Percentiles rank a stretch among this genome's conserved stretches.
Evolutionary conservation across 2,329 filamentous ascomycete species (phyloP).

Genomic region (Epichloe glyceriae): DNA sequence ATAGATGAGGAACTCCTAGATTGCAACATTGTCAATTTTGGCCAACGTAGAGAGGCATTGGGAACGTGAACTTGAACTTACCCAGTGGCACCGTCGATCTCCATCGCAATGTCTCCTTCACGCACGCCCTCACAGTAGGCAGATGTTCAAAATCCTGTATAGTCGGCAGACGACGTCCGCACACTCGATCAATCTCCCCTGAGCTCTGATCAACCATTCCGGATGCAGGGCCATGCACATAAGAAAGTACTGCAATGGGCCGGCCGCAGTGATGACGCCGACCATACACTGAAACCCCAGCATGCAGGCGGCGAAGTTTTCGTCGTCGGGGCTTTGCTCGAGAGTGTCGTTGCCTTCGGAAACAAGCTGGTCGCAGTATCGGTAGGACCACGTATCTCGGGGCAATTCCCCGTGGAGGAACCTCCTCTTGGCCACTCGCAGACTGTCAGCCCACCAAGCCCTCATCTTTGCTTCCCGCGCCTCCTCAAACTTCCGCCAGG

Average conservation of each 20-base stretch:
- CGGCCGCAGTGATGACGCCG: slow-evolving; percentile 35
- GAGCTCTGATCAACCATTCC: slow-evolving; percentile 37
- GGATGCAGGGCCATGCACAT: slow-evolving; percentile 41
- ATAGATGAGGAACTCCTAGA: slow-evolving; percentile 34
- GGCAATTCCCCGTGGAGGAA: slow-evolving; percentile 28
- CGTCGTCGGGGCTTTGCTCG: slow-evolving; percentile 28
- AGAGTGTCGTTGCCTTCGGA: slow-evolving; percentile 26
- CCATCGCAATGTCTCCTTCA: slow-evolving; percentile 48
- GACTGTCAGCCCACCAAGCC: slow-evolving; percentile 32
- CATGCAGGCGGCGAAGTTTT: slow-evolving; percentile 36
- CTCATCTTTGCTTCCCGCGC: slow-evolving; percentile 29
- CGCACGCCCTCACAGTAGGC: slow-evolving; percentile 31
- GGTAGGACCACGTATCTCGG: slow-evolving; percentile 27
- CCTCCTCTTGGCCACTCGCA: slow-evolving; percentile 27
- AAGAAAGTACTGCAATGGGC: slow-evolving; percentile 36
- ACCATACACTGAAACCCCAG: slow-evolving; percentile 38
- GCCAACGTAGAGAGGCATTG: no score
- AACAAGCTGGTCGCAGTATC: slow-evolving; percentile 21
- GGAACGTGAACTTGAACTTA: not conserved
- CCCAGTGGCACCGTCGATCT: slow-evolving; percentile 38
- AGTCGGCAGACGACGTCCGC: not conserved
- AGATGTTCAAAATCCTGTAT: not conserved
- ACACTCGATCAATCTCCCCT: slow-evolving; percentile 34
- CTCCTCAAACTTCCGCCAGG: slow-evolving; percentile 34
- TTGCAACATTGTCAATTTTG: not conserved